Evolutionary conservation across 345 rosid genomes (phyloP).

Genomic region (Aegle marmelos): DNA sequence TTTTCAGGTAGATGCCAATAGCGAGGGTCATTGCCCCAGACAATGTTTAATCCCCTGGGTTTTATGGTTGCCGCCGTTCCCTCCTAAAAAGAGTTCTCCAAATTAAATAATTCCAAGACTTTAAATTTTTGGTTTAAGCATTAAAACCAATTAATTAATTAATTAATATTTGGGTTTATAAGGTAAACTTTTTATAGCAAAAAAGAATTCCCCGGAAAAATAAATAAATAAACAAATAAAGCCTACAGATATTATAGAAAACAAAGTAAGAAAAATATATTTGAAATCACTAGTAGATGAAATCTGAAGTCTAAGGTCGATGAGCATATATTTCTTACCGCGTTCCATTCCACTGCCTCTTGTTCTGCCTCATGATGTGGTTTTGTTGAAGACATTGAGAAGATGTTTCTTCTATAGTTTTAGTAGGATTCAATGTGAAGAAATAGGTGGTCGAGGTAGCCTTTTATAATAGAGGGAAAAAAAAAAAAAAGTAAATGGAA

Average conservation of each 20-base stretch:
- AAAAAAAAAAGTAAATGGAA: not conserved
- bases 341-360: not conserved
- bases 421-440: not conserved
- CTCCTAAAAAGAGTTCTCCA: not conserved
- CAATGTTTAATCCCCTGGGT: constrained; percentile 14
- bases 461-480: not conserved
- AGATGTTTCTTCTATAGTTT: not conserved
- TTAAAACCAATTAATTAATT: no score
- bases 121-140: not conserved
- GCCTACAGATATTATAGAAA: not conserved
- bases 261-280: no score
- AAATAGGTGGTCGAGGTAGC: not conserved
- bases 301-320: not conserved
- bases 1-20: constrained; percentile 13
- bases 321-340: not conserved
- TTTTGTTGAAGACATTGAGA: not conserved
- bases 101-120: not conserved
- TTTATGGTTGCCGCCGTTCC: not conserved
- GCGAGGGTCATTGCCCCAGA: constrained; percentile 28
- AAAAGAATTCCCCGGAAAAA: no score
- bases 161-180: no score
- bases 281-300: not conserved
- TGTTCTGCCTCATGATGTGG: not conserved
- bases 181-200: no score
- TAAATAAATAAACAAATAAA: no score